A percentile compares a stretch with the other conserved stretches of the same genome.
These are phyloP conservation scores for Pezicula carpinea DNA, from an alignment of 2,329 filamentous ascomycete genomes.

Conservation along the genomic window DNA sequence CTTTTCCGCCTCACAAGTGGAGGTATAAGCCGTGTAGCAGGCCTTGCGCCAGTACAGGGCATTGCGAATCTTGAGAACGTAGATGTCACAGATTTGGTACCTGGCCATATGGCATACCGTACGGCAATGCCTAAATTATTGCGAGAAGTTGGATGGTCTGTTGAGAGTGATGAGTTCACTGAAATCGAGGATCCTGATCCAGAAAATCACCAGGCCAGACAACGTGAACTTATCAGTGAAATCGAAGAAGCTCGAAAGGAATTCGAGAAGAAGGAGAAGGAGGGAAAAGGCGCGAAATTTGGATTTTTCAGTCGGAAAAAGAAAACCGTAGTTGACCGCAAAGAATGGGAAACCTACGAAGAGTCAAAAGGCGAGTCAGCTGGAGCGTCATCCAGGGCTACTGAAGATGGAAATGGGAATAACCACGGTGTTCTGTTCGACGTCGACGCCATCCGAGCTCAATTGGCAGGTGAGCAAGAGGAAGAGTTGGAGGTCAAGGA, in stretches of 20 bases:
- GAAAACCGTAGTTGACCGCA: slow-evolving; percentile 64
- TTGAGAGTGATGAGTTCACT: slow-evolving; percentile 88
- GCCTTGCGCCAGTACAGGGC: slow-evolving; percentile 69
- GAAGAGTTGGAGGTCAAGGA: slow-evolving; percentile 61
- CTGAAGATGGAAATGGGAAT: slow-evolving; percentile 26
- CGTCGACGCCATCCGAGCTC: slow-evolving; percentile 86
- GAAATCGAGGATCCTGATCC: slow-evolving; percentile 98
- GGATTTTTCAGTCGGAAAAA: slow-evolving; percentile 81
- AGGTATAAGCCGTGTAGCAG: slow-evolving; percentile 83
- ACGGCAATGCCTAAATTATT: slow-evolving; percentile 84
- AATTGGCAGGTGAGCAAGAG: slow-evolving; percentile 53
- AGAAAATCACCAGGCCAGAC: slow-evolving; percentile 81
- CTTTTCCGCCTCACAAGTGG: slow-evolving; percentile 92
- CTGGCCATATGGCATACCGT: slow-evolving; percentile 96
- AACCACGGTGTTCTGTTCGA: slow-evolving; percentile 71
- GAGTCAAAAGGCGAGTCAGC: slow-evolving; percentile 52
- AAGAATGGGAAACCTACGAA: slow-evolving; percentile 93
- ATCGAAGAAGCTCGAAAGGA: slow-evolving; percentile 91
- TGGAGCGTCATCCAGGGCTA: background rate
- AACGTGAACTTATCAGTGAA: slow-evolving; percentile 91
- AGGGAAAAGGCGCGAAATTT: slow-evolving; percentile 51
- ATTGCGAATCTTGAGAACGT: slow-evolving; percentile 85
- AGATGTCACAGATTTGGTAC: slow-evolving; percentile 78
- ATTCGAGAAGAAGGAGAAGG: slow-evolving; percentile 73
- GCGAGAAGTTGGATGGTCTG: slow-evolving; percentile 82